A percentile compares a stretch with the other conserved stretches of the same genome.
Evolutionary conservation across 163 green algal species (phyloP).

Genomic region (Smithsoniella earleae): DNA sequence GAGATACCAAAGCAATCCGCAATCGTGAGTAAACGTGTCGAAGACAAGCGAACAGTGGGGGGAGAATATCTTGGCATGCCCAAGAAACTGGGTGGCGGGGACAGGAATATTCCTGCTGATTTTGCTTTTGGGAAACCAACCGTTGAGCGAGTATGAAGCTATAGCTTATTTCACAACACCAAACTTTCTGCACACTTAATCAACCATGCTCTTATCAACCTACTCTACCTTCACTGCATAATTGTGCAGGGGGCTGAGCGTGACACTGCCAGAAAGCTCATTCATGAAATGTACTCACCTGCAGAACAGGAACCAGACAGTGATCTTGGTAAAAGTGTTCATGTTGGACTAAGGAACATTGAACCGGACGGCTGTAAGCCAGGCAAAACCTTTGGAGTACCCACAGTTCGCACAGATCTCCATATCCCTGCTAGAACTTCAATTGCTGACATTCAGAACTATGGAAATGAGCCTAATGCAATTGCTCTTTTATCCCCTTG

Average conservation of each 20-base stretch:
- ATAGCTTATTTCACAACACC: too few species aligned
- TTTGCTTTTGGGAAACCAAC: slow-evolving; percentile 15
- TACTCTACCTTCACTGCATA: too few species aligned
- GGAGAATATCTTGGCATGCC: slow-evolving; percentile 46
- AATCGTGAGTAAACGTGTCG: slow-evolving; percentile 11
- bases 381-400: slow-evolving; percentile 41
- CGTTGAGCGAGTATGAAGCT: neutral
- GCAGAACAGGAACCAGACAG: slow-evolving; percentile 53
- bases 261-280: slow-evolving; percentile 38
- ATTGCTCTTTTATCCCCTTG: slow-evolving; percentile 50
- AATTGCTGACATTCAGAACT: slow-evolving; percentile 54
- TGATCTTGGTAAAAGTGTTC: slow-evolving; percentile 57
- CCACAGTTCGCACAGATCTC: slow-evolving; percentile 49
- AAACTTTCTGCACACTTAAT: too few species aligned
- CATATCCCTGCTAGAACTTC: slow-evolving; percentile 40
- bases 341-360: slow-evolving; percentile 42
- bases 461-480: slow-evolving; percentile 58
- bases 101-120: slow-evolving; percentile 21
- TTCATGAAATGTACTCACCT: slow-evolving; percentile 37
- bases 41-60: neutral
- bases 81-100: slow-evolving; percentile 43
- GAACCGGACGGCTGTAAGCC: neutral
- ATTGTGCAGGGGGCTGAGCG: slow-evolving; percentile 9
- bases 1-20: too few species aligned
- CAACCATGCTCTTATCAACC: too few species aligned